Evolutionary conservation across 345 rosid species (phyloP).

Genomic region (Orychophragmus violaceus): DNA sequence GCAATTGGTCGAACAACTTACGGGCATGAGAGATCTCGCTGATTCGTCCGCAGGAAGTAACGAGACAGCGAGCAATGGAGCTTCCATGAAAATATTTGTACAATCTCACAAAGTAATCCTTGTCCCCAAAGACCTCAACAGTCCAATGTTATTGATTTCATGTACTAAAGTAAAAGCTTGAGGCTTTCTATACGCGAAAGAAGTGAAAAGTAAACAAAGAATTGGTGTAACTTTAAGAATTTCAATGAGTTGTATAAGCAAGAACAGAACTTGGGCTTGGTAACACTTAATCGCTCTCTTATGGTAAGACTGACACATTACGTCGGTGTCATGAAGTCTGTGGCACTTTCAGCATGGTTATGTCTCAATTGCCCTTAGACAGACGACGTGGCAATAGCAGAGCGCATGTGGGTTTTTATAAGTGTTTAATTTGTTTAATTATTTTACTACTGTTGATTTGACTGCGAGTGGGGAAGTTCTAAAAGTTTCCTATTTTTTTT

Average conservation of each 20-base stretch:
- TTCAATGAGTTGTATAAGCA: neutral
- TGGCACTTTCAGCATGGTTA: too few relatives aligned
- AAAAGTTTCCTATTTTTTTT: too few relatives aligned
- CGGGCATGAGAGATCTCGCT: conserved; percentile 45
- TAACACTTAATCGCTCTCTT: too few relatives aligned
- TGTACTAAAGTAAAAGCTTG: neutral
- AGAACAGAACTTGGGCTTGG: too few relatives aligned
- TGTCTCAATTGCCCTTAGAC: too few relatives aligned
- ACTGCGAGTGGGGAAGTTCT: too few relatives aligned
- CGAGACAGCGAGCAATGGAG: conserved; percentile 22
- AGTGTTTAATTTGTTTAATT: too few relatives aligned
- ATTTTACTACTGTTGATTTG: too few relatives aligned
- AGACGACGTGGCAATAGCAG: too few relatives aligned
- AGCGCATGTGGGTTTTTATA: too few relatives aligned
- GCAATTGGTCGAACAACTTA: conserved; percentile 50
- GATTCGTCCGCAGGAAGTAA: conserved; percentile 28
- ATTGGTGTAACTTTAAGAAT: neutral
- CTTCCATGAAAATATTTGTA: conserved; percentile 7
- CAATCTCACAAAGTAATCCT: neutral
- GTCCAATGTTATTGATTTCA: neutral
- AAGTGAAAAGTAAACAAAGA: neutral
- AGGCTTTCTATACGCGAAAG: neutral
- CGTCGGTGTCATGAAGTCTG: too few relatives aligned
- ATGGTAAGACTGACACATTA: too few relatives aligned
- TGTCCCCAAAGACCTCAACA: neutral